Evolutionary conservation across 805 yeast genomes (phyloP).

Genomic region (Hanseniaspora clermontiae): DNA sequence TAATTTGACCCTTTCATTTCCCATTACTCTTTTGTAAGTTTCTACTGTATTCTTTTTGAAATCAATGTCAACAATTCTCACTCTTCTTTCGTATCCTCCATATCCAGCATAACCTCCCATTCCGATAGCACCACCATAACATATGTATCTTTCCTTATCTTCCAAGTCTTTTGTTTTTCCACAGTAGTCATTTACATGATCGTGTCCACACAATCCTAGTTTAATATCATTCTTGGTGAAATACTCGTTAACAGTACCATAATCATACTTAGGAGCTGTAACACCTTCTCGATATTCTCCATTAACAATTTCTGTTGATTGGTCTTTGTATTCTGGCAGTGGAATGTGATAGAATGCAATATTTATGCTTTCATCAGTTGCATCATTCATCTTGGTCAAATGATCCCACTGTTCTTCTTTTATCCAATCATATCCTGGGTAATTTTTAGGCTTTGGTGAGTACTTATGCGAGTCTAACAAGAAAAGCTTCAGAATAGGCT

Average conservation of each 20-base stretch:
- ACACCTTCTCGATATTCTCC: constrained; percentile 63
- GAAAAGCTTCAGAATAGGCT: constrained; percentile 49
- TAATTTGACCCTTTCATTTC: not conserved
- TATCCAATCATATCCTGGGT: constrained; percentile 79
- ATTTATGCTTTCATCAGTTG: constrained; percentile 31
- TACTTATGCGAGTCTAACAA: constrained; percentile 78
- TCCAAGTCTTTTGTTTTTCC: constrained; percentile 37
- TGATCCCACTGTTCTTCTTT: constrained; percentile 55
- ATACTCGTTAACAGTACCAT: not conserved
- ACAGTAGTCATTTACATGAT: constrained; percentile 90
- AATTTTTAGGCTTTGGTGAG: constrained; percentile 49
- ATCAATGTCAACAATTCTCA: constrained; percentile 61
- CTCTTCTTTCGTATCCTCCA: constrained; percentile 70
- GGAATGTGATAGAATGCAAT: constrained; percentile 96
- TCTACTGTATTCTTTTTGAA: not conserved
- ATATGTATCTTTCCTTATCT: constrained; percentile 50
- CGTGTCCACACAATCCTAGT: constrained; percentile 80
- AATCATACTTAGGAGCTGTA: constrained; percentile 61
- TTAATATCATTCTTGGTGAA: constrained; percentile 44
- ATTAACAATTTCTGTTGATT: constrained; percentile 27
- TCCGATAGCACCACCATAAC: constrained; percentile 89
- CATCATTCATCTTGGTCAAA: constrained; percentile 33
- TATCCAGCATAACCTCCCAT: constrained; percentile 96
- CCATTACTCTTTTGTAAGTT: constrained; percentile 8
- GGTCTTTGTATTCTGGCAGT: constrained; percentile 52